Evolutionary conservation across 2,329 filamentous ascomycete genomes (phyloP).

Genomic region (Orbilia quercus): DNA sequence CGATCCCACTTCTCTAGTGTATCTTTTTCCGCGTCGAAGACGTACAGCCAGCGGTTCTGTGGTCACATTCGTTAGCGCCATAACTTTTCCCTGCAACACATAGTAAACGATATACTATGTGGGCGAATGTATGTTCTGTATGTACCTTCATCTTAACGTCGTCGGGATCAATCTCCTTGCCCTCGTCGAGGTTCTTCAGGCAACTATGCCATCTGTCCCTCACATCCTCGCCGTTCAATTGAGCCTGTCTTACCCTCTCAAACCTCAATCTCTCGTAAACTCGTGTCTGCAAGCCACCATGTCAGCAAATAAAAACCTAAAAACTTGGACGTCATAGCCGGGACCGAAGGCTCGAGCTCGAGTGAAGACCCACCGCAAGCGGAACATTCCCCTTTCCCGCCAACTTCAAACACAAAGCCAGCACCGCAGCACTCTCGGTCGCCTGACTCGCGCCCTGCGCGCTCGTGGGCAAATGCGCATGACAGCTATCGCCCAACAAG

Average conservation of each 20-base stretch:
- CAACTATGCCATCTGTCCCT: conserved; percentile 66
- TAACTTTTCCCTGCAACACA: conserved; percentile 3
- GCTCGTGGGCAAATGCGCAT: conserved; percentile 69
- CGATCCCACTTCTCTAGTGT: conserved; percentile 64
- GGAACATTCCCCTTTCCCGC: conserved; percentile 64
- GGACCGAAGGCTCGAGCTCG: no score
- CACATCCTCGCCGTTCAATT: conserved; percentile 65
- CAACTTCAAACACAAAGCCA: conserved; percentile 66
- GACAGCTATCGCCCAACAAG: conserved; percentile 69
- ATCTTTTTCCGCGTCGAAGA: conserved; percentile 66
- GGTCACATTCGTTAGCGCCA: neutral
- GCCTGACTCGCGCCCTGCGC: conserved; percentile 69
- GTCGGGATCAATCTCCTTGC: conserved; percentile 65
- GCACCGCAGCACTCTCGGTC: conserved; percentile 67
- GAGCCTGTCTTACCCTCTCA: conserved; percentile 63
- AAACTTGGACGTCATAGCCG: neutral
- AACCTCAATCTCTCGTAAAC: conserved; percentile 66
- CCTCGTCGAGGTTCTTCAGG: conserved; percentile 64
- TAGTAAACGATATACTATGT: no score
- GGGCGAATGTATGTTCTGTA: conserved; percentile 30
- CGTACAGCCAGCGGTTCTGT: conserved; percentile 65
- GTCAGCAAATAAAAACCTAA: neutral
- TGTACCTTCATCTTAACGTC: conserved; percentile 64
- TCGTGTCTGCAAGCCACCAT: conserved; percentile 60
- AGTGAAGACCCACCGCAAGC: conserved; percentile 60